Base-by-base conservation (phyloP, 2,329 filamentous ascomycete genomes). In the Ascochyta fabae region DNA sequence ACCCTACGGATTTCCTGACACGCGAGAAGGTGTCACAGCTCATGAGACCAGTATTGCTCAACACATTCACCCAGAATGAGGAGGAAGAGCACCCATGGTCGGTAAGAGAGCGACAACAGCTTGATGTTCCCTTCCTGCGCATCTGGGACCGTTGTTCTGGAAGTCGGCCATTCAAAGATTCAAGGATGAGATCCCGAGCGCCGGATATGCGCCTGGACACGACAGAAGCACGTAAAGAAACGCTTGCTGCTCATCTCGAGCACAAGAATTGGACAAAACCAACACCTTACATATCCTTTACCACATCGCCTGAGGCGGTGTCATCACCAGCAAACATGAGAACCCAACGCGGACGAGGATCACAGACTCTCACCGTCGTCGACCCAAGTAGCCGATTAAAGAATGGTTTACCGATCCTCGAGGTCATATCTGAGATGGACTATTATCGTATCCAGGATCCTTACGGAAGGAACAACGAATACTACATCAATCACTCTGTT, bases 401-500 rank as follows among this genome's bases (percentile, higher is more conserved):
- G 24, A 49, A 43, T 9, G 56, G 60, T 35, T 43, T 65, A 41
- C 58, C 60, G 2, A 52, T 62, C 19, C 45, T 65, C 26, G 29
- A 62, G 39, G 49, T 49, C 31, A 39, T 24, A 24, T 48, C 47
- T 16, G 60, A 64, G 34, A 62, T 61, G 60, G 24, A 39, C 3
- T 7, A 53, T 23, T 64, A 65, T 48, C 23, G 40, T 15, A 48
- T 64, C 22, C 6, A 29, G 26, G 38, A 48, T 23, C 60, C 58
- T 3, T 65, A 65, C 41, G 15, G 19, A 12, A 22, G 35, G 16
- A 9, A 19, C 8, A 51, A 42, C 45, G 24, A 62, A 34, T 58
- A 62, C 36, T 60, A 44, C 31, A 34, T 35, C 12, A 47, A 59
- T 40, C 56, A 65, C 44, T 65, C 59, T 45, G 36, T 65, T 16